Conservation (phyloP, 768 basidiomycete genomes). For the Pulveroboletus sp. region DNA sequence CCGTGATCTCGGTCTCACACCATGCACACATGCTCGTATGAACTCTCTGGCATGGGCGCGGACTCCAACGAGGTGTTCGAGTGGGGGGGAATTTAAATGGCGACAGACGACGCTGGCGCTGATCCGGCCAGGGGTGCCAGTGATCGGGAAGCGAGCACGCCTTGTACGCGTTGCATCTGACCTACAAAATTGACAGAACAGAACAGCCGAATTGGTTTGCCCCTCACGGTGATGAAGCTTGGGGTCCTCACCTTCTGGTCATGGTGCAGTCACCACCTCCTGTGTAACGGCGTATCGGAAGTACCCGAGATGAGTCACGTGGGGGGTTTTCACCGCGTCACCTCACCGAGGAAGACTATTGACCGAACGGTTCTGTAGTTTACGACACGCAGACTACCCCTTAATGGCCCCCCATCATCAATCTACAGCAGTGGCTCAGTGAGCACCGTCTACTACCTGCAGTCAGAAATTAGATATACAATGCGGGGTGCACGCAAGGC, state of each 20-base stretch:
- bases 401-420: too few species aligned
- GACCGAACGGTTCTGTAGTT: too few species aligned
- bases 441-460: too few species aligned
- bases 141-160: neutral
- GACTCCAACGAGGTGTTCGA: neutral
- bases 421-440: too few species aligned
- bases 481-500: too few species aligned
- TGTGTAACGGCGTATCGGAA: too few species aligned
- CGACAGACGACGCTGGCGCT: neutral
- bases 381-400: too few species aligned
- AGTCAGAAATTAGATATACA: too few species aligned
- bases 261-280: too few species aligned
- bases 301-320: neutral
- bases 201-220: too few species aligned
- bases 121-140: neutral
- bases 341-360: too few species aligned
- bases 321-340: too few species aligned
- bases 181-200: neutral
- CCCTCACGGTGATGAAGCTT: neutral
- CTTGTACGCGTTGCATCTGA: neutral
- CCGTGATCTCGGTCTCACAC: neutral
- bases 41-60: neutral
- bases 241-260: neutral
- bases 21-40: neutral
- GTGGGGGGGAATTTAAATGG: neutral